phyloP scores from a whole-genome alignment of 768 basidiomycete species.

The Boletus reticulatus region DNA sequence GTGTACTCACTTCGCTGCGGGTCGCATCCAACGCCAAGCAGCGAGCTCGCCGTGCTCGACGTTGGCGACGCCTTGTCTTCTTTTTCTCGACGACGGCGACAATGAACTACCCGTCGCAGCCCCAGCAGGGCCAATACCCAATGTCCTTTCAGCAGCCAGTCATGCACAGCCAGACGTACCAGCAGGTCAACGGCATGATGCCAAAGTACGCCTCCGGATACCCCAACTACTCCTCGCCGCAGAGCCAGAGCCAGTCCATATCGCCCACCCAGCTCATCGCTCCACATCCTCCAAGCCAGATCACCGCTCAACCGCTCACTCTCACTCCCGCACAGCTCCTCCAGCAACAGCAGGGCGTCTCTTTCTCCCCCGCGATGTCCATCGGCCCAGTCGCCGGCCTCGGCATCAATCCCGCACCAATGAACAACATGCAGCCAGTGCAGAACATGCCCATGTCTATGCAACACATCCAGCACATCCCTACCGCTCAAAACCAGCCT shows the following conservation, averaged over 20 bases:
- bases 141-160: constrained; percentile 21
- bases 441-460: constrained; percentile 11
- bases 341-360: constrained; percentile 31
- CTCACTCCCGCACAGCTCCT: constrained; percentile 38
- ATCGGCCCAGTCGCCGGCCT: constrained; percentile 4
- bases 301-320: constrained; percentile 18
- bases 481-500: constrained; percentile 14
- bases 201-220: constrained; percentile 17
- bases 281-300: constrained; percentile 8
- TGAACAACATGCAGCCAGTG: constrained; percentile 12
- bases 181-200: constrained; percentile 12
- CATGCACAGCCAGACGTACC: constrained; percentile 17
- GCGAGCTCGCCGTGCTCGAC: constrained; percentile 1
- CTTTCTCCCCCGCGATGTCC: constrained; percentile 2
- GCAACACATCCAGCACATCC: constrained; percentile 22
- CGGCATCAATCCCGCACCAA: not conserved
- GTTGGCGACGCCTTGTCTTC: not conserved
- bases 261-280: constrained; percentile 29
- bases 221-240: constrained; percentile 7
- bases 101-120: constrained; percentile 28
- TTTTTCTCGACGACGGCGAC: constrained; percentile 5
- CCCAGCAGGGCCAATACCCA: constrained; percentile 25
- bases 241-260: constrained; percentile 19
- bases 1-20: constrained; percentile 2
- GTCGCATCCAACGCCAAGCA: constrained; percentile 1